Conservation (phyloP, 148 eudicot species). For the Rhododendron griersonianum region DNA sequence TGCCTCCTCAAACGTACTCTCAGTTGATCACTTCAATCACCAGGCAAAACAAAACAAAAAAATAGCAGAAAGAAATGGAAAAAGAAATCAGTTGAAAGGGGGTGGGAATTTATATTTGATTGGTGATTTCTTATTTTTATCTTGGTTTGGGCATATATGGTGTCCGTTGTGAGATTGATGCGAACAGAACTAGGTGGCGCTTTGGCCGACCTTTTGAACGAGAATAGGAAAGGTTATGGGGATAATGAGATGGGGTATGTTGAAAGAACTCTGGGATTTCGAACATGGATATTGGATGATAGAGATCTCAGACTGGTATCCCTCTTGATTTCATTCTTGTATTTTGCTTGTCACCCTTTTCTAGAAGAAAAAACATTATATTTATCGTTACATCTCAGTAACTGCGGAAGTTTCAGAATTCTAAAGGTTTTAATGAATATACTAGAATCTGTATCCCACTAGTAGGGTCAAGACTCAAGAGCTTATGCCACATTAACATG, state of each 20-base stretch:
- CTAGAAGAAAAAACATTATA: background rate
- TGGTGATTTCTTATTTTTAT: background rate
- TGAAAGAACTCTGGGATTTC: constrained; percentile 87
- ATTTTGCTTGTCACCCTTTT: background rate
- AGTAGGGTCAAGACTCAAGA: background rate
- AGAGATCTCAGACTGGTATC: constrained; percentile 80
- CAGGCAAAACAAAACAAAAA: background rate
- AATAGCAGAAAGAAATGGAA: no score
- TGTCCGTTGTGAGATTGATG: constrained; percentile 93
- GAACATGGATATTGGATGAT: constrained; percentile 71
- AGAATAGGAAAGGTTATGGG: constrained; percentile 85
- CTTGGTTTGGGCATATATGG: constrained; percentile 27
- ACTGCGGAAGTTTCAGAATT: background rate
- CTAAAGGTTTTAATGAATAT: background rate
- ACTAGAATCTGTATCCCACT: background rate
- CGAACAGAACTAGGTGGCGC: constrained; percentile 92
- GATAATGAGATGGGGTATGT: constrained; percentile 89
- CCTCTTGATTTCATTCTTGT: constrained; percentile 8
- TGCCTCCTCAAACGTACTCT: background rate
- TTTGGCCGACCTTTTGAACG: constrained; percentile 88
- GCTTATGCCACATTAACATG: background rate
- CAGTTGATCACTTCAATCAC: background rate
- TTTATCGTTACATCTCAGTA: no score
- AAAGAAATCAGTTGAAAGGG: no score
- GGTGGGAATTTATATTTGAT: background rate